phyloP scores from a whole-genome alignment of 176 grass and related monocot species.

The Juncus effusus region DNA sequence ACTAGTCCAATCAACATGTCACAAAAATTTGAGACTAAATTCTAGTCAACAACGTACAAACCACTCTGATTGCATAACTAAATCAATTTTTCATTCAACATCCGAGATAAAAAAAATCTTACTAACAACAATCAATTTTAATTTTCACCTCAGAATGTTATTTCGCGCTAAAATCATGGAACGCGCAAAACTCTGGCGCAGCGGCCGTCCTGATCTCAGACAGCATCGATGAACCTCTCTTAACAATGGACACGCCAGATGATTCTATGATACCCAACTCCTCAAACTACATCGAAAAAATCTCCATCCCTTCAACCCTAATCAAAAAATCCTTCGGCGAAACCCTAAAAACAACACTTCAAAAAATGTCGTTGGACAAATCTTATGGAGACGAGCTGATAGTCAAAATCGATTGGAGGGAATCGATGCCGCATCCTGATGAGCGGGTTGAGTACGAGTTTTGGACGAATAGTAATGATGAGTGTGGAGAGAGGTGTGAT shows the following conservation, averaged over 20 bases:
- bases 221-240: conserved; percentile 69
- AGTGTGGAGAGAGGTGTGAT: conserved; percentile 69
- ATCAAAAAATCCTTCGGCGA: conserved; percentile 61
- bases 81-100: too few species aligned
- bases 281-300: conserved; percentile 56
- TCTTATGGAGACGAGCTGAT: conserved; percentile 51
- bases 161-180: conserved; percentile 92
- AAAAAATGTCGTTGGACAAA: neutral
- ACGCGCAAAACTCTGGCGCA: conserved; percentile 80
- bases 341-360: conserved; percentile 45
- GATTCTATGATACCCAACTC: conserved; percentile 16
- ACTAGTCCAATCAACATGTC: too few species aligned
- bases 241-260: conserved; percentile 91
- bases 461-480: conserved; percentile 99
- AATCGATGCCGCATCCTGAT: conserved; percentile 95
- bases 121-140: neutral
- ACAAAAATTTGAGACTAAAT: too few species aligned
- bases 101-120: too few species aligned
- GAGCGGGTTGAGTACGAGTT: conserved; percentile 95
- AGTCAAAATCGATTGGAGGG: conserved; percentile 79
- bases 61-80: too few species aligned
- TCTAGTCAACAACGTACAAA: too few species aligned
- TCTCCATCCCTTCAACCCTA: conserved; percentile 84
- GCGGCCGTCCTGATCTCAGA: conserved; percentile 74
- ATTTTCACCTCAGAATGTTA: conserved; percentile 52